These are phyloP conservation scores for Sechiopsis laciniata DNA, from an alignment of 306 rosid genomes.

Conservation along the genomic window DNA sequence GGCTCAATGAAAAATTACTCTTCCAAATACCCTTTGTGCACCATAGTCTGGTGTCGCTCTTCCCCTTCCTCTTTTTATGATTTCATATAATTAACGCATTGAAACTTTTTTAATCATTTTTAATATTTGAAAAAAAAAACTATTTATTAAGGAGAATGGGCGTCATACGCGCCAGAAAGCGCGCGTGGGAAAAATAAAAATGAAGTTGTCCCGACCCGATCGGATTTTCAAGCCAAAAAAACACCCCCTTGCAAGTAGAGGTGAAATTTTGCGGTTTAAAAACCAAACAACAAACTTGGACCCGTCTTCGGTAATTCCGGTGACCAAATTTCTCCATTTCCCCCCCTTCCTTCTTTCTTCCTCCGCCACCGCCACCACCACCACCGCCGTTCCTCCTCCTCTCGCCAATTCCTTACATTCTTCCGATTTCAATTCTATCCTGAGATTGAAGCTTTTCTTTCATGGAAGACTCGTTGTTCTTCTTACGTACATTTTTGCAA, in stretches of 20 bases:
- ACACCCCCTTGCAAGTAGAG: not conserved
- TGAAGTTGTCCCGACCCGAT: constrained; percentile 8
- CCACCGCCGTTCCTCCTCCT: not conserved
- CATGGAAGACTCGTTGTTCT: not conserved
- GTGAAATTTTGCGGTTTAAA: constrained; percentile 3
- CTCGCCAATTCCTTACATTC: not conserved
- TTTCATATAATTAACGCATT: too few relatives aligned
- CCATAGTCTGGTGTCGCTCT: too few relatives aligned
- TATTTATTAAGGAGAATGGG: too few relatives aligned
- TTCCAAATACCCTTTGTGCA: too few relatives aligned
- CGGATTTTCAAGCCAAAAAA: not conserved
- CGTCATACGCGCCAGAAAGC: constrained; percentile 2
- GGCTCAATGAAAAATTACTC: too few relatives aligned
- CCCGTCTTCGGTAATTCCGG: constrained; percentile 9
- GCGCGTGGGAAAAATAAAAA: not conserved
- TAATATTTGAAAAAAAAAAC: too few relatives aligned
- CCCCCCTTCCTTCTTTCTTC: not conserved
- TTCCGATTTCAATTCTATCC: not conserved
- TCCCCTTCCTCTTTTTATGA: too few relatives aligned
- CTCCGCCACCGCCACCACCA: not conserved
- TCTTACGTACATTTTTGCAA: not conserved
- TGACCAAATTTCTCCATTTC: constrained; percentile 11
- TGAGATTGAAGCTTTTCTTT: not conserved
- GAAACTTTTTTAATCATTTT: too few relatives aligned
- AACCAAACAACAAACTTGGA: not conserved